Evolutionary conservation across 2,329 filamentous ascomycete genomes (phyloP), one percentile per base, ranked within the genome.

Genomic region (Cladophialophora exuberans): DNA sequence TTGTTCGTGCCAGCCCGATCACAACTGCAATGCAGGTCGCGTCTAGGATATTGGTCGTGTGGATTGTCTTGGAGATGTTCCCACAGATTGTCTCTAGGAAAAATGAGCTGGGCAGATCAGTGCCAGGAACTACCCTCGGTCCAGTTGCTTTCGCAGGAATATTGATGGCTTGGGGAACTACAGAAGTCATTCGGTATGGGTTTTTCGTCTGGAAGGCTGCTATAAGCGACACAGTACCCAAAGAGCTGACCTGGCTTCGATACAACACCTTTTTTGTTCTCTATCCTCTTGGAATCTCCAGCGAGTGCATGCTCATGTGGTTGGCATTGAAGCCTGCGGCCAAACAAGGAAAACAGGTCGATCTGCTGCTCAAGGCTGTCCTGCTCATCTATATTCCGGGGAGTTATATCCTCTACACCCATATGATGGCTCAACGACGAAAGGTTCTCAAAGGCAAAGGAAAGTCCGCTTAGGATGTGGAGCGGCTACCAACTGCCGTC

Each of bases 11-110:
- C 1, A 91, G 93, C 1, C 72, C 97, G 65, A 64, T 87, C 65
- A 97, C 94, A 4, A 97, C 94, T 4, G 73, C 83, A 31, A 91
- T 96, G 85, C 94, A 99, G 74, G 92, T 97, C 60, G 82, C 88
- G 18, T 90, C 85, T 54, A 90, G 94, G 48, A 83, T 96, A 66
- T 83, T 96, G 62, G 86, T 97, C 62, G 89, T 97, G 64, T 97
- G 92, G 90, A 86, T 83, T 64, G 81, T 97, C 60, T 85, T 90
- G 67, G 80, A 85, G 68, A 79, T 80, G 35, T 96, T 93, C 76
- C 89, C 88, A 7, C 73, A 78, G 52, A 81, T 87, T 49, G 84
- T 62, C 82, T 80, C 65, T 90, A 96, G 89, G 4, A 66, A 58
- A 9, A 68, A 66, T 3, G 28, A 69, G 66, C 33, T 65, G 59